Base-by-base conservation (phyloP, 441 rosid genomes). In the Pelargonium fulgidum region DNA sequence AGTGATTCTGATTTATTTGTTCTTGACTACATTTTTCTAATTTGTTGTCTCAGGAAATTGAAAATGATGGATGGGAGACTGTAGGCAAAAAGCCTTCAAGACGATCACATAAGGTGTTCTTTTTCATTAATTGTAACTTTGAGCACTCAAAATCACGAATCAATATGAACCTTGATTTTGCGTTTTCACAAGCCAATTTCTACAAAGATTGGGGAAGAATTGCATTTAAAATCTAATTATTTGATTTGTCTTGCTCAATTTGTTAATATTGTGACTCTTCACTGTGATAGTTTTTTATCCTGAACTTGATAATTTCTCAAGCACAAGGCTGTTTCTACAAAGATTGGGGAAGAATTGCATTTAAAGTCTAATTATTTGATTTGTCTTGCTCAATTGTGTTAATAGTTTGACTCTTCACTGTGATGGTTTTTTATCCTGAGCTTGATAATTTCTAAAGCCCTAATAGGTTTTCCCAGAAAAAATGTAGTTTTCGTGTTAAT, bases 1-100 rank as follows among this genome's bases (percentile, higher is more conserved):
- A 33, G 39, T 33, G 39, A 33, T 10, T 56, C 12, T 56, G 62
- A 7, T 56, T 10, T 56, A 11, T 19, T 56, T 0, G 39, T 33
- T 33, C 39, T 56, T 56, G 22, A 0, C 42, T 70, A 5, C 33
- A 20, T 26, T 66, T n/a, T 61, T 19, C 39, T 33, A 33, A 33
- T 33, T 33, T 33, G 7, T 20, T 59, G 63, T 33, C 5, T 29
- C 73, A 85, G 93, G 83, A 82, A 70, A 73, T 14, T 52, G 74
- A 73, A 14, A 77, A 79, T 69, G 97, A 83, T 71, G 88, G 92
- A 68, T 91, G 98, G 98, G 94, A 89, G 80, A 85, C 93, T 64
- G 96, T 89, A 69, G 89, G 88, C 14, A 79, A 73, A 67, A 88
- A 83, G 77, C 87, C 87, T 75, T 76, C 72, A 58, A 85, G 85